Base-by-base conservation (phyloP, 108 stramenopile species). In the Phaeodactylum tricornutum region DNA sequence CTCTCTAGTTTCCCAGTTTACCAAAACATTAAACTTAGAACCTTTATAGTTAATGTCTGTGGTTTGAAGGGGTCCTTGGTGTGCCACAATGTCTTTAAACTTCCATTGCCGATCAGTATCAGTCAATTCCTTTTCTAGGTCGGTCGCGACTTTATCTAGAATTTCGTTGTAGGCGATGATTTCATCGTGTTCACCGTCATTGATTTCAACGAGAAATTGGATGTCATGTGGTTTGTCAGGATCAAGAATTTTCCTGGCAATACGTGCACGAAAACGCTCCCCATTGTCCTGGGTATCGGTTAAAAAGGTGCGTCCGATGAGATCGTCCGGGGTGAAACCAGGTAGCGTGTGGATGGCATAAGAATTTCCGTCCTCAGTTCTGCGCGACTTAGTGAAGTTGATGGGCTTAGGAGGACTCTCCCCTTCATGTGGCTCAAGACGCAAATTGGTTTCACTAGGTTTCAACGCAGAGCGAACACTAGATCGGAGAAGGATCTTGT, bases 1-100 rank as follows among this genome's bases (percentile, higher is more conserved):
- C 35, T 50, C 42, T 16, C 48, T 50, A 21, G 44, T 47, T 29
- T 50, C 61, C 61, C 61, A 62, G 19, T 69, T 29, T 1, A 62
- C 31, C 17, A 20, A 8, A 4, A 70, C 57, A 41, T 70, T 70
- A 31, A 29, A 62, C 16, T 30, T 47, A 19, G 47, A 49, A 43
- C 58, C 58, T 21, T 58, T 65, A 30, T 52, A 65, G 2, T 26
- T 16, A 3, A 28, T 29, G 29, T 57, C 33, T 17, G 19, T 17
- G 3, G 25, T 23, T 1, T 6, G 7, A 8, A 62, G 26, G 4
- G 60, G 60, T 15, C 60, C 60, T 37, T 47, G 24, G 23, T 58
- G 57, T 20, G 29, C 55, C 3, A 6, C 8, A 33, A 56, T 56
- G 6, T 5, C 5, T 16, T 29, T 31, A 25, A 31, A 56, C 9